Evolutionary conservation across 163 green algal species (phyloP).

Genomic region (Scenedesmus sp.): DNA sequence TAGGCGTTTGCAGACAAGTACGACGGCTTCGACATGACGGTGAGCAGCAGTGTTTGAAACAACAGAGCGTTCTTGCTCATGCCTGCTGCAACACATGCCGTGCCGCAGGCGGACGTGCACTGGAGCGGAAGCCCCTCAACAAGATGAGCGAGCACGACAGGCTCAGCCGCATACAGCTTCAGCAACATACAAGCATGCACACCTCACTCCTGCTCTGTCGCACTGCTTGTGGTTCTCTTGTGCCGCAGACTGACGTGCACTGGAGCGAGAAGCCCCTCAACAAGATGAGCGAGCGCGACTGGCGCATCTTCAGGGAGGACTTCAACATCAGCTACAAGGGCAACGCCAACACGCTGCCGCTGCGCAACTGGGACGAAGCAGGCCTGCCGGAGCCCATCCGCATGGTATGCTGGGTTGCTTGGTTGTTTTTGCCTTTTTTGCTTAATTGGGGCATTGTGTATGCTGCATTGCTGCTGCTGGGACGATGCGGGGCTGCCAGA

Average conservation of each 20-base stretch:
- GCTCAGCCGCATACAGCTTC: background rate
- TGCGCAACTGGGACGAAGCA: slow-evolving; percentile 95
- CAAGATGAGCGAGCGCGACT: slow-evolving; percentile 97
- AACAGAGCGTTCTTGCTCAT: no score
- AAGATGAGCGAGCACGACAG: no score
- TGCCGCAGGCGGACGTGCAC: no score
- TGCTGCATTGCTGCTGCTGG: background rate
- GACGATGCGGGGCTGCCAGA: no score
- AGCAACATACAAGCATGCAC: no score
- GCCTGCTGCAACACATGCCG: no score
- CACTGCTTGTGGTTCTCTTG: no score
- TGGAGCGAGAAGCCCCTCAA: slow-evolving; percentile 92
- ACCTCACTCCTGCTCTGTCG: background rate
- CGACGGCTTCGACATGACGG: slow-evolving; percentile 80
- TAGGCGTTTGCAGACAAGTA: slow-evolving; percentile 74
- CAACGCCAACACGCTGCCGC: slow-evolving; percentile 74
- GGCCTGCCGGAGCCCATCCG: slow-evolving; percentile 65
- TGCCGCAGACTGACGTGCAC: slow-evolving; percentile 76
- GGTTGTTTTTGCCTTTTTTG: background rate
- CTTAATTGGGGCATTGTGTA: slow-evolving; percentile 18
- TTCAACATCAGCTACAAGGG: slow-evolving; percentile 98
- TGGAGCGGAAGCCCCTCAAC: no score
- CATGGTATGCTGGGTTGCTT: slow-evolving; percentile 27
- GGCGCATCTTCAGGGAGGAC: slow-evolving; percentile 99
- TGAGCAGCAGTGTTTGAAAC: slow-evolving; percentile 28